phyloP scores from a whole-genome alignment of 2,329 filamentous ascomycete genomes.

The Pseudogymnoascus sp. region DNA sequence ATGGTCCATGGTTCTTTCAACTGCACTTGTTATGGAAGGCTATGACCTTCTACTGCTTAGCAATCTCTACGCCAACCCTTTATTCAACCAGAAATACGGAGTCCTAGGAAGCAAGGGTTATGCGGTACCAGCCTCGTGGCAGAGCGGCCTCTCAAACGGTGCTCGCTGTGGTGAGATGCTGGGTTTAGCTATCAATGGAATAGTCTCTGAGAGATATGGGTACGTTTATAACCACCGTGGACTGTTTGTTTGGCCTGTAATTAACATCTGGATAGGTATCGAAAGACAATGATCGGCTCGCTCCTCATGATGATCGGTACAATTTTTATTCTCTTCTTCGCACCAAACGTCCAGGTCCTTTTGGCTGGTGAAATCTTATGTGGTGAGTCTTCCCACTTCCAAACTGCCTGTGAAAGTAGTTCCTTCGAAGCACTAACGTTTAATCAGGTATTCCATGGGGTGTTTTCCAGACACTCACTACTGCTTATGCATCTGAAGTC shows the following conservation, averaged over 20 bases:
- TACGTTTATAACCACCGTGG: conserved; percentile 34
- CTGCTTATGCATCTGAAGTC: conserved; percentile 34
- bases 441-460: conserved; percentile 37
- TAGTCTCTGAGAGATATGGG: conserved; percentile 38
- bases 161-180: conserved; percentile 35
- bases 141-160: conserved; percentile 34
- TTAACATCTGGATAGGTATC: conserved; percentile 30
- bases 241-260: conserved; percentile 37
- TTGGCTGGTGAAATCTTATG: conserved; percentile 41
- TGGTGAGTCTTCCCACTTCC: conserved; percentile 35
- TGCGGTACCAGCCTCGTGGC: conserved; percentile 35
- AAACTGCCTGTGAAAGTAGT: conserved; percentile 31
- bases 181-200: conserved; percentile 35
- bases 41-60: conserved; percentile 31
- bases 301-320: conserved; percentile 35
- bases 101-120: conserved; percentile 24
- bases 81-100: conserved; percentile 26
- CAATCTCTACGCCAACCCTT: conserved; percentile 28
- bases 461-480: conserved; percentile 36
- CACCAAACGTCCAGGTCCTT: conserved; percentile 37
- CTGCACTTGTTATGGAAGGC: conserved; percentile 32
- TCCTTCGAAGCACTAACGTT: not conserved
- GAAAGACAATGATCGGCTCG: conserved; percentile 38
- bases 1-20: conserved; percentile 30
- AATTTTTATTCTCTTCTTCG: conserved; percentile 45